Evolutionary conservation across 2,329 filamentous ascomycete species (phyloP).

Genomic region (Aspergillus versicolor): DNA sequence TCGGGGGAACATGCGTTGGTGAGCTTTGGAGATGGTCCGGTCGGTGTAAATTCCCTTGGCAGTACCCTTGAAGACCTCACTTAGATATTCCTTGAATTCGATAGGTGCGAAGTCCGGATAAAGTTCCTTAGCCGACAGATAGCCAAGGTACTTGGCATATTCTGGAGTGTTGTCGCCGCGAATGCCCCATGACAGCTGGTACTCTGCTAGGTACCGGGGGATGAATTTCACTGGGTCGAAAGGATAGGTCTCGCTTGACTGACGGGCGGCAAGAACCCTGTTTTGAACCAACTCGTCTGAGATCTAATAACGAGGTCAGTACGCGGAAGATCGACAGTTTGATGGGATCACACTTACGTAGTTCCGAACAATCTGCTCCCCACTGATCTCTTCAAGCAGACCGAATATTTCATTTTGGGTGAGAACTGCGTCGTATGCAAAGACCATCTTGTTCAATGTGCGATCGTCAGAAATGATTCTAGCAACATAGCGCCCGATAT

Average conservation of each 20-base stretch:
- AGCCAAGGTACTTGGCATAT: conserved; percentile 56
- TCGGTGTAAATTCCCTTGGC: conserved; percentile 39
- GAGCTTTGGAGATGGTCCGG: conserved; percentile 35
- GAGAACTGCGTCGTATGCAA: conserved; percentile 49
- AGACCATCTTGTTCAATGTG: conserved; percentile 55
- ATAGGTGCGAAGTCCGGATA: conserved; percentile 52
- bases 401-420: conserved; percentile 49
- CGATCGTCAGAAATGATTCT: conserved; percentile 52
- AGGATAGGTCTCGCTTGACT: conserved; percentile 38
- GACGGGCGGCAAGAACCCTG: conserved; percentile 33
- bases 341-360: conserved; percentile 30
- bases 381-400: conserved; percentile 48
- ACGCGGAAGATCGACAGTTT: background rate
- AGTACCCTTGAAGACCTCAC: conserved; percentile 43
- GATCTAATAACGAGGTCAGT: conserved; percentile 24
- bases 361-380: conserved; percentile 47
- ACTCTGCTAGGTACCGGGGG: conserved; percentile 42
- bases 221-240: conserved; percentile 38
- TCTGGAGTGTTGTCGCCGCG: conserved; percentile 56
- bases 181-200: conserved; percentile 48
- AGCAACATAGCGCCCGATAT: conserved; percentile 55
- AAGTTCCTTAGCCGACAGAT: conserved; percentile 52
- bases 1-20: conserved; percentile 37
- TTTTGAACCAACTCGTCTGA: conserved; percentile 36
- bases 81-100: conserved; percentile 41